These are phyloP conservation scores for Amauroascus niger DNA, from an alignment of 2,329 filamentous ascomycete genomes.

Conservation along the genomic window DNA sequence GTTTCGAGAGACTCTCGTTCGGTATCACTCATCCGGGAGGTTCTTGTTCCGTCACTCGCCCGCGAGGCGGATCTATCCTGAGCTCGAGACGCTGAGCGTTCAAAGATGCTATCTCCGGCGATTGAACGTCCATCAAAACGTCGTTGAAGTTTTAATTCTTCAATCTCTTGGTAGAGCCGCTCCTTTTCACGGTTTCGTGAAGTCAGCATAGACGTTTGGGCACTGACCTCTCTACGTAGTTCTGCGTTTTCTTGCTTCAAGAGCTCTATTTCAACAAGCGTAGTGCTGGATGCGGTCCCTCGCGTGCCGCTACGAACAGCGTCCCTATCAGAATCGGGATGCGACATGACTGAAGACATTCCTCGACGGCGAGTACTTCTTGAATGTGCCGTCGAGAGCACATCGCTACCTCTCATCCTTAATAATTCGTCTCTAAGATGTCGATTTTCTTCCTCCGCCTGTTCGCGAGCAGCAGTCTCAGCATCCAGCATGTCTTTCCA, in stretches of 20 bases:
- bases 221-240: constrained; percentile 79
- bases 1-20: constrained; percentile 81
- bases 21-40: constrained; percentile 58
- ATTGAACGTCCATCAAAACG: constrained; percentile 54
- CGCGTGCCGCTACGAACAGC: constrained; percentile 36
- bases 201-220: constrained; percentile 94
- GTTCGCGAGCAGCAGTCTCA: constrained; percentile 78
- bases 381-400: constrained; percentile 17
- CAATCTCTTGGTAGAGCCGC: constrained; percentile 89
- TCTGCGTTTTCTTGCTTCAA: constrained; percentile 88
- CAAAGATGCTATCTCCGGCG: constrained; percentile 79
- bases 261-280: constrained; percentile 73
- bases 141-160: constrained; percentile 85
- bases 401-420: constrained; percentile 46
- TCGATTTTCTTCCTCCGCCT: constrained; percentile 80
- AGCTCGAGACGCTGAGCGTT: constrained; percentile 83
- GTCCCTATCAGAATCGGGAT: constrained; percentile 31
- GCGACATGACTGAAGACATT: constrained; percentile 32
- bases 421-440: constrained; percentile 75
- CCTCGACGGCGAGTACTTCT: constrained; percentile 28
- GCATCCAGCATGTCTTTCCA: constrained; percentile 93
- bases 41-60: constrained; percentile 57
- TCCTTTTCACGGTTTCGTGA: constrained; percentile 94
- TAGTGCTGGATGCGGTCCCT: constrained; percentile 52
- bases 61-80: constrained; percentile 65